phyloP scores from a whole-genome alignment of 306 rosid species.

The Notholithocarpus densiflorus region DNA sequence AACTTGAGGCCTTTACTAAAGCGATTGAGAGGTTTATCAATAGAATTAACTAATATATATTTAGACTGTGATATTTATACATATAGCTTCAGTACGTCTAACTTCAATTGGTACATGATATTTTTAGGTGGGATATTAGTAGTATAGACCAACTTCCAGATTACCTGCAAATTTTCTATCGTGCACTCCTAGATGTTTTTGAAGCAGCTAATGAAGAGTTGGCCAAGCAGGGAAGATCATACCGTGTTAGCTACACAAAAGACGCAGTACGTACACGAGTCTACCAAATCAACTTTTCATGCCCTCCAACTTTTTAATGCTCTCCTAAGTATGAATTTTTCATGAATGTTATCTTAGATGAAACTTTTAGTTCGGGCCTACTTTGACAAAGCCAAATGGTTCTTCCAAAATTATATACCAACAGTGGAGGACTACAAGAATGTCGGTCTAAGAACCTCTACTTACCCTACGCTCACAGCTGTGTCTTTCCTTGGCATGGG shows the following conservation, averaged over 20 bases:
- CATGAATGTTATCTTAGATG: neutral
- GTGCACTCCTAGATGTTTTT: neutral
- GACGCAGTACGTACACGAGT: slow-evolving; percentile 24
- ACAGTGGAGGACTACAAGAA: slow-evolving; percentile 31
- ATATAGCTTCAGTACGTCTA: too few relatives aligned
- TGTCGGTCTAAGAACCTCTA: neutral
- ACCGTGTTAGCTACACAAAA: slow-evolving; percentile 12
- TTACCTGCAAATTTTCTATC: slow-evolving; percentile 1
- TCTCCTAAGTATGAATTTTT: neutral
- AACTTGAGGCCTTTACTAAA: slow-evolving; percentile 34
- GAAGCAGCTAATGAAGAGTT: slow-evolving; percentile 26
- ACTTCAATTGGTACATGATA: too few relatives aligned
- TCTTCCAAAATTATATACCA: slow-evolving; percentile 25
- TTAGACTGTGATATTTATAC: too few relatives aligned
- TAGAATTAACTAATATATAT: too few relatives aligned
- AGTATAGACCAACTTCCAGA: neutral
- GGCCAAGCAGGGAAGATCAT: slow-evolving; percentile 9
- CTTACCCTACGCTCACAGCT: neutral
- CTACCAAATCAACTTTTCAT: too few relatives aligned
- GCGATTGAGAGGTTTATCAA: slow-evolving; percentile 38
- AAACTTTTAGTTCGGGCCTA: slow-evolving; percentile 4
- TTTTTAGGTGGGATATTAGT: slow-evolving; percentile 2
- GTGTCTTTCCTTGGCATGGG: slow-evolving; percentile 17
- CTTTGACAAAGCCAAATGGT: slow-evolving; percentile 36
- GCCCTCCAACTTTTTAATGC: too few relatives aligned